Evolutionary conservation across 2,329 filamentous ascomycete genomes (phyloP).

Genomic region (Dothidotthia symphoricarpi): DNA sequence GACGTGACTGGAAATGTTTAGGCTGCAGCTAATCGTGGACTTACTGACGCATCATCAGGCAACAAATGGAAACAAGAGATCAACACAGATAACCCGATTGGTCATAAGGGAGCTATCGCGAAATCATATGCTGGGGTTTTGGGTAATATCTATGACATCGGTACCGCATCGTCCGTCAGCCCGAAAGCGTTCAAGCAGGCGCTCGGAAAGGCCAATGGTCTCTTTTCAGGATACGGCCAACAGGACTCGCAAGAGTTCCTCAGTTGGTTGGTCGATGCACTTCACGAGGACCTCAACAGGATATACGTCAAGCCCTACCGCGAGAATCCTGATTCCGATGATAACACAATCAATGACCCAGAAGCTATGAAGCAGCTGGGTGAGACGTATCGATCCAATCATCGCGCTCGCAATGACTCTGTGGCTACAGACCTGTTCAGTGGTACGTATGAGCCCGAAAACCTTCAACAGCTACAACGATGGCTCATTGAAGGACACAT

Average conservation of each 20-base stretch:
- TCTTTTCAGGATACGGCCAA: constrained; percentile 92
- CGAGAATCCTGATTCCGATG: constrained; percentile 95
- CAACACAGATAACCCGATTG: constrained; percentile 80
- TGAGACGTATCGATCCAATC: constrained; percentile 85
- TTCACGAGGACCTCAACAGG: constrained; percentile 93
- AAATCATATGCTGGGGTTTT: constrained; percentile 75
- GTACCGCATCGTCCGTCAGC: constrained; percentile 64
- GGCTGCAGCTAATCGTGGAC: constrained; percentile 23
- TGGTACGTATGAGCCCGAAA: constrained; percentile 47
- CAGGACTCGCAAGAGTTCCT: constrained; percentile 98
- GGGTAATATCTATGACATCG: constrained; percentile 72
- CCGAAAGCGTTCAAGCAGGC: constrained; percentile 80
- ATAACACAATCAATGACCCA: constrained; percentile 86
- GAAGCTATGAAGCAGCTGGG: constrained; percentile 81
- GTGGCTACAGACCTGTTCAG: constrained; percentile 94
- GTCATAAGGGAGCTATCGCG: constrained; percentile 84
- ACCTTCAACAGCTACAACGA: too few species aligned
- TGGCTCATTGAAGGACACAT: too few species aligned
- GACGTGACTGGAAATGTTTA: too few species aligned
- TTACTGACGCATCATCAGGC: not conserved
- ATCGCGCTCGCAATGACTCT: constrained; percentile 88
- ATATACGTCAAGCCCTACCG: constrained; percentile 96
- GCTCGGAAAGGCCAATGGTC: constrained; percentile 75
- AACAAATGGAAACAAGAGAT: constrained; percentile 71
- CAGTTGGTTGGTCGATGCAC: constrained; percentile 87